Base-by-base conservation (phyloP, 2,329 filamentous ascomycete genomes). In the Exophiala dermatitidis region DNA sequence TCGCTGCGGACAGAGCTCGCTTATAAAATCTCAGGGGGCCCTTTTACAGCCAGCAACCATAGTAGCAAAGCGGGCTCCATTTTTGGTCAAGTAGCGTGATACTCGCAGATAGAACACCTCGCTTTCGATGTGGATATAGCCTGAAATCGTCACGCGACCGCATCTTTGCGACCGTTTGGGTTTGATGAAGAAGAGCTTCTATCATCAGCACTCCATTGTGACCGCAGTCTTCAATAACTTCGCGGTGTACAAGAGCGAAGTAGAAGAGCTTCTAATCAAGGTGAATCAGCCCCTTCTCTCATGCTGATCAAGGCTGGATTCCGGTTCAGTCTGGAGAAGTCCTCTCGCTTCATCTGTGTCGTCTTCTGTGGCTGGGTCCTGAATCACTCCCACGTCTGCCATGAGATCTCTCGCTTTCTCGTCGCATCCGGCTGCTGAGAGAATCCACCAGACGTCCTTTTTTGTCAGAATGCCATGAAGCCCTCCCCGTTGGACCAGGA, bases 391-490 rank as follows among this genome's bases (percentile, higher is more conserved):
- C 38, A 56, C 46, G 32, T 57, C 54, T 8, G 57, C 54, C 32
- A 59, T 43, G 40, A 63, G 60, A 10, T 30, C 37, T 26, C 38
- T 48, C 33, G 42, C 38, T 44, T 56, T 56, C n/a, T 61, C 63
- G 38, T 69, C 65, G 48, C 84, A 81, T 59, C 85, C 84, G 6
- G 82, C 83, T 40, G 85, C 88, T 66, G 95, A 89, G 43, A 97
- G 76, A 37, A 97, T 83, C 68, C 88, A 90, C 88, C 90, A 97
- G 33, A 95, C 84, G 71, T 98, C 93, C 74, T 98, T 98, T 75
- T 97, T 97, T 19, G 93, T 98, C 62, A 97, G 73, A 45, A 98
- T 70, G 0, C 93, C 93, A 68, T 88, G 84, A 37, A 98, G 72
- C 46, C 81, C 80, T 19, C 93, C 93, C 46, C 84, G 80, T 60